These are phyloP conservation scores for Guadua angustifolia DNA, from an alignment of 176 grass and related monocot species.

Conservation along the genomic window DNA sequence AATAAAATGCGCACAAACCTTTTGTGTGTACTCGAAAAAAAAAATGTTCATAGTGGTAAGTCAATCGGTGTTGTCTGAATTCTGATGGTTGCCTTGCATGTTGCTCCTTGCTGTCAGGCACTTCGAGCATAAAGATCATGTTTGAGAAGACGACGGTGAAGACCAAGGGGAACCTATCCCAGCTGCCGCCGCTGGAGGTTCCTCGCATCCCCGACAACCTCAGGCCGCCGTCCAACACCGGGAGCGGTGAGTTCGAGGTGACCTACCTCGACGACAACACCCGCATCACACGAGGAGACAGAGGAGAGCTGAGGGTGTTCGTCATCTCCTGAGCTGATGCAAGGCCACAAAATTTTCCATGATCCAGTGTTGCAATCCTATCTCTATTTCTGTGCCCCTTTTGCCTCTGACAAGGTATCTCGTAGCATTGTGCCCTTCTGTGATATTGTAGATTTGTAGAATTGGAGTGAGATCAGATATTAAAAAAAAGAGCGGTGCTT, in stretches of 20 bases:
- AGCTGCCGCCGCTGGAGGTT: conserved; percentile 83
- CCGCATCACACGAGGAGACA: conserved; percentile 82
- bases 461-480: too few relatives aligned
- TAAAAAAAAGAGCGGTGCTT: too few relatives aligned
- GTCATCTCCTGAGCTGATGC: conserved; percentile 64
- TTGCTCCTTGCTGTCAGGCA: conserved; percentile 42
- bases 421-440: too few relatives aligned
- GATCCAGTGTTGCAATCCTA: too few relatives aligned
- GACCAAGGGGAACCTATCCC: conserved; percentile 71
- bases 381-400: too few relatives aligned
- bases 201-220: conserved; percentile 75
- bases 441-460: too few relatives aligned
- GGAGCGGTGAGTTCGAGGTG: conserved; percentile 87
- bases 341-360: too few relatives aligned
- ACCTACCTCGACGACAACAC: conserved; percentile 83
- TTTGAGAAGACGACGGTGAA: conserved; percentile 92
- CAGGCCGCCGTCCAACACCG: conserved; percentile 67
- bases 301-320: conserved; percentile 87
- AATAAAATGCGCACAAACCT: too few relatives aligned
- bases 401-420: too few relatives aligned
- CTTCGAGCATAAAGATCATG: conserved; percentile 68
- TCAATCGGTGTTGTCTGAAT: not conserved
- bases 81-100: not conserved
- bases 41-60: too few relatives aligned
- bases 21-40: too few relatives aligned